Base-by-base conservation (phyloP, 805 yeast species). In the Metschnikowia baotianmanensis region DNA sequence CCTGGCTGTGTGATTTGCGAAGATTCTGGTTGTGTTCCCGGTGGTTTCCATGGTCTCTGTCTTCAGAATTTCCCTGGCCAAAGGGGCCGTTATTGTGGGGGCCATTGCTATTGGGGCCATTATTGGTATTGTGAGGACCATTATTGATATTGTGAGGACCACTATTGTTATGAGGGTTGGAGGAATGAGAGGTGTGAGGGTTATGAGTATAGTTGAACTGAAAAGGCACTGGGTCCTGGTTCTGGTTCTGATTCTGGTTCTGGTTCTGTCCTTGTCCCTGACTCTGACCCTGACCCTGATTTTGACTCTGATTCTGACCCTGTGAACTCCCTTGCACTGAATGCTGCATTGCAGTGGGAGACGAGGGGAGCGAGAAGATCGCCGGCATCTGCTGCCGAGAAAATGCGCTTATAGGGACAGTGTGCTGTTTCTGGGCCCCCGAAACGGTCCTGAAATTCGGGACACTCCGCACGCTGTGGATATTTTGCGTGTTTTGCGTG, bases 311-410 rank as follows among this genome's bases (percentile, higher is more conserved):
- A 21, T 21, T 21, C 23, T 9, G 9, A 7, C 9, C 23, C 23
- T 21, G 10, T 10, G 24, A 22, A 10, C 7, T 22, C 10, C 24
- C 24, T 7, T 22, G 7, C 15, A 22, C 10, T 10, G 10, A 12
- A 17, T 43, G 47, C 25, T 32, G 41, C 32, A 28, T 24, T 19
- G 36, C 48, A 7, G 64, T 57, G 13, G 67, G 67, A 4, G 64
- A 58, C 4, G 64, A 49, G 18, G 67, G 64, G 12, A 61, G 32
- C 26, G 65, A 59, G 38, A 59, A 61, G 7, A 56, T 45, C 6
- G 63, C 63, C 10, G 50, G 46, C 18, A 50, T 51, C 26, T 27
- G 46, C 37, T 30, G 51, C 23, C 40, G 31, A 13, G 20, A 45
- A 16, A 27, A 23, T 35, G 28, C n/a, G 31, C 35, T 20, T 19